Percentiles rank a stretch among this genome's conserved stretches.
phyloP scores from a whole-genome alignment of 2,329 filamentous ascomycete species.

The Chaetomium strumarium region DNA sequence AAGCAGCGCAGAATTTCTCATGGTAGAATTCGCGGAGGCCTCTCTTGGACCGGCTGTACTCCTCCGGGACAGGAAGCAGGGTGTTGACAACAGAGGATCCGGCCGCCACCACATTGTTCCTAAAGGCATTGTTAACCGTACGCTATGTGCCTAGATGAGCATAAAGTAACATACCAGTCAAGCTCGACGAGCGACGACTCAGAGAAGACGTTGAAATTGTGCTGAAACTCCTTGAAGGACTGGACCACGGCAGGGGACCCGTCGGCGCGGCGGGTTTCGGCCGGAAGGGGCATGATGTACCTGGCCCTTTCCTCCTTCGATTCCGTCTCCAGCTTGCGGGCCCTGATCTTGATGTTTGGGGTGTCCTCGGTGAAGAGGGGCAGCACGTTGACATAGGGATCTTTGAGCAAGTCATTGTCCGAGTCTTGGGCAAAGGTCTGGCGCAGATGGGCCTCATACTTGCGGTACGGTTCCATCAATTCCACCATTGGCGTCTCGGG shows the following conservation, averaged over 20 bases:
- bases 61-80: conserved; percentile 62
- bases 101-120: conserved; percentile 66
- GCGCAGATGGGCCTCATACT: conserved; percentile 61
- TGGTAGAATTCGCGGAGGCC: conserved; percentile 70
- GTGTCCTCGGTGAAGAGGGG: conserved; percentile 59
- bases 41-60: conserved; percentile 57
- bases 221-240: conserved; percentile 63
- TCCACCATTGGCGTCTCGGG: conserved; percentile 48
- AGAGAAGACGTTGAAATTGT: conserved; percentile 76
- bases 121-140: neutral
- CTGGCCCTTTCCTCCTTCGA: conserved; percentile 53
- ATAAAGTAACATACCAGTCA: conserved; percentile 53
- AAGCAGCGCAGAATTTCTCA: conserved; percentile 72
- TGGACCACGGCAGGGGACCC: conserved; percentile 63
- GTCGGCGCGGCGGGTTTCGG: conserved; percentile 54
- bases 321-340: conserved; percentile 54
- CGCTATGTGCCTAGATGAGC: neutral
- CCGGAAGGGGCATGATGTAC: conserved; percentile 64
- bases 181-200: conserved; percentile 70
- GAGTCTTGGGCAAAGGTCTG: conserved; percentile 65
- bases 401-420: conserved; percentile 48
- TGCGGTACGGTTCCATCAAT: conserved; percentile 59
- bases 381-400: conserved; percentile 56
- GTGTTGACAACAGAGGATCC: conserved; percentile 78
- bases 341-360: conserved; percentile 53